phyloP scores from a whole-genome alignment of 2,329 filamentous ascomycete species.

The Cercospora citrullina region DNA sequence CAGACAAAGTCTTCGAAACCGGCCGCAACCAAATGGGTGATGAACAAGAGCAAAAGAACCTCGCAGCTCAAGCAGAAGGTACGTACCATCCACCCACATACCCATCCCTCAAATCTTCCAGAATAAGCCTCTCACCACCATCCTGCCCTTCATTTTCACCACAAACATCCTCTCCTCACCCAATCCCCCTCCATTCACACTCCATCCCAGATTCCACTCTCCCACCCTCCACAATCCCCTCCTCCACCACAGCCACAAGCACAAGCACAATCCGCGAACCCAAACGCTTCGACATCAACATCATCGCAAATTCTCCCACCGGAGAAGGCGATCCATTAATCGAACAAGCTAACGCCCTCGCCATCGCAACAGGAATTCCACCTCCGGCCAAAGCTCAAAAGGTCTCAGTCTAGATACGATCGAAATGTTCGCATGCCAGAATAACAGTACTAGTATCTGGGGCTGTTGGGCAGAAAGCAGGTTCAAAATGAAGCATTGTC shows the following conservation, averaged over 20 bases:
- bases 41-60: slow-evolving; percentile 12
- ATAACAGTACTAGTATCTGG: neutral
- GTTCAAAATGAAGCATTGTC: neutral
- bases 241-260: neutral
- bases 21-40: slow-evolving; percentile 50
- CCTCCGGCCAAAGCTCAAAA: neutral
- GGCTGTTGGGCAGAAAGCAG: neutral
- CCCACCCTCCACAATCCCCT: neutral
- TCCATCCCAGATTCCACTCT: neutral
- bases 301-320: neutral
- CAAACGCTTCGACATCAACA: slow-evolving; percentile 17
- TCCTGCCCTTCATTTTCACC: no score
- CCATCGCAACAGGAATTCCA: slow-evolving; percentile 29
- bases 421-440: neutral
- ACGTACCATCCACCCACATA: neutral
- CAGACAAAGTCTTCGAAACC: slow-evolving; percentile 53
- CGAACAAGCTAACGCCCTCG: slow-evolving; percentile 25
- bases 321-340: slow-evolving; percentile 23
- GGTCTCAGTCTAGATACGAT: neutral
- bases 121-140: neutral
- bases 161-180: no score
- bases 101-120: neutral
- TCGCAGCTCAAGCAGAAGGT: slow-evolving; percentile 20
- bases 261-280: neutral
- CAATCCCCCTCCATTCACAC: neutral